Evolutionary conservation across 306 rosid genomes (phyloP), one percentile per base, ranked within the genome.

Genomic region (Corylus avellana): DNA sequence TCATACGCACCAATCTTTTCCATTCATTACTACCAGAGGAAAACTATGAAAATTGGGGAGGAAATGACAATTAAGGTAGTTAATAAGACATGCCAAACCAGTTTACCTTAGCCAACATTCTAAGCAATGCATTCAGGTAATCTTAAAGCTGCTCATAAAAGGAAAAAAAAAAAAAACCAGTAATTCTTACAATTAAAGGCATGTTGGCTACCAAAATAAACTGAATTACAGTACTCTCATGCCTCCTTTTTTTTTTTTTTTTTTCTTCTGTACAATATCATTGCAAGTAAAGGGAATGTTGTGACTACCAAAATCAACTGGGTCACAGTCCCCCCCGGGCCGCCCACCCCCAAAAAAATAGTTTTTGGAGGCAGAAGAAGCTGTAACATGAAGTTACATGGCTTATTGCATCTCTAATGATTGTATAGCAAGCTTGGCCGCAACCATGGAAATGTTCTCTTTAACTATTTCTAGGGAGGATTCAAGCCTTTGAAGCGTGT

Each of bases 351-450:
- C 25, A 22, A 22, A 22, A 22, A 22, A 22, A 22, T 39, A 39
- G 6, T 39, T 39, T 39, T 39, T 27, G 68, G 18, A 62, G 68
- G 42, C 68, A 62, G 39, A 18, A 25, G 68, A 53, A 68, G 11
- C 29, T 14, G 73, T 64, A 46, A 50, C 25, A 27, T 48, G 62
- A 37, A 71, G 50, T 47, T 77, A 18, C 22, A 59, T 27, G 39
- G 29, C 7, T 78, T 53, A 84, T 63, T 64, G 46, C 39, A 78
- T 84, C 78, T 75, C 87, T n/a, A 87, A 49, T 44, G 88, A 85
- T 44, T 87, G 90, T 79, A 87, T 80, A 71, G 90, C 85, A 1
- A 85, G 88, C 75, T 78, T 87, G 70, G 90, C 88, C 1, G 85
- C 90, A 72, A 85, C 85, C 57, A 50, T 68, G 49, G 87, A 84